phyloP scores from a whole-genome alignment of 2,329 filamentous ascomycete genomes.

The Plectosphaerella plurivora region DNA sequence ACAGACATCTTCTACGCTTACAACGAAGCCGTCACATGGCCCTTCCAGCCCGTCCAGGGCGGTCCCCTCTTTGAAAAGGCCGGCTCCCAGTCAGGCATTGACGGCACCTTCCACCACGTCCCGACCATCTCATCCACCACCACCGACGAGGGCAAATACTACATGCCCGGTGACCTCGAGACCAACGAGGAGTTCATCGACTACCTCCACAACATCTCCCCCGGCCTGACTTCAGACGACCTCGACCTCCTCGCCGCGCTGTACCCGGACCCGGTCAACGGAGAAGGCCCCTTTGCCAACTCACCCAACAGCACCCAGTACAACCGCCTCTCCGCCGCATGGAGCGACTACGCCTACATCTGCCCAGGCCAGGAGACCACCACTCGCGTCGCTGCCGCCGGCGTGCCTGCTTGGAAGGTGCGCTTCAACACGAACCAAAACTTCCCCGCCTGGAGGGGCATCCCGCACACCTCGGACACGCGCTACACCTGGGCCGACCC shows the following conservation, averaged over 20 bases:
- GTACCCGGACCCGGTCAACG: conserved; percentile 28
- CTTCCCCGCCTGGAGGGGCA: conserved; percentile 26
- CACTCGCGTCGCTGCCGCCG: conserved; percentile 16
- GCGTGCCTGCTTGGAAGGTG: conserved; percentile 27
- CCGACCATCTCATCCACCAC: conserved; percentile 30
- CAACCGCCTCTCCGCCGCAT: conserved; percentile 35
- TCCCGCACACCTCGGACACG: conserved; percentile 31
- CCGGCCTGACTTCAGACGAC: conserved; percentile 22
- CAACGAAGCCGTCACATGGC: conserved; percentile 37
- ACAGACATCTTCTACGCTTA: conserved; percentile 30
- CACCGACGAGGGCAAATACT: conserved; percentile 30
- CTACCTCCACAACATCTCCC: conserved; percentile 28
- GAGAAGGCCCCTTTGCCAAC: conserved; percentile 28
- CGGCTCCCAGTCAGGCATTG: conserved; percentile 34
- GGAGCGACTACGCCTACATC: conserved; percentile 39
- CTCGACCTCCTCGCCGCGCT: conserved; percentile 20
- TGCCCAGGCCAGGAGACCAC: conserved; percentile 40
- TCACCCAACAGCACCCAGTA: conserved; percentile 38
- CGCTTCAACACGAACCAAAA: conserved; percentile 32
- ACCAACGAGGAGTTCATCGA: conserved; percentile 29
- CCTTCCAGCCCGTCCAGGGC: conserved; percentile 42
- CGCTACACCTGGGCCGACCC: conserved; percentile 31
- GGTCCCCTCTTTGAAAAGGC: conserved; percentile 40
- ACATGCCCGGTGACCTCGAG: conserved; percentile 24
- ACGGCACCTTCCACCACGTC: conserved; percentile 29